Conservation (phyloP, 2,329 filamentous ascomycete species). For the Aureobasidium vineae region DNA sequence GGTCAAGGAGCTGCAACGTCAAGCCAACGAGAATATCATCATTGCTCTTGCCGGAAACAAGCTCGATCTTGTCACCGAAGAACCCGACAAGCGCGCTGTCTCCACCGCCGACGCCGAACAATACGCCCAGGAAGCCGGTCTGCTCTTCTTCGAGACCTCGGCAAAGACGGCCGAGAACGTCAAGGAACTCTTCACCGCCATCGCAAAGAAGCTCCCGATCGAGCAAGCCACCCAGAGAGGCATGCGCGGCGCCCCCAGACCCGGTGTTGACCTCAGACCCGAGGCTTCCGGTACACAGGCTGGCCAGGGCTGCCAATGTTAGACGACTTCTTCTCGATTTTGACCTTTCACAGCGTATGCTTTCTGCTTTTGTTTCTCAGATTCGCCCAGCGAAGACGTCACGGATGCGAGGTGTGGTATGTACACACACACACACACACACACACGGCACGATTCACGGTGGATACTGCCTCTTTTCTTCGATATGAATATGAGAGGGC, state of each 20-base stretch:
- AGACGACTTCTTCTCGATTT: conserved; percentile 34
- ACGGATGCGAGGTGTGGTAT: conserved; percentile 12
- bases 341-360: conserved; percentile 5
- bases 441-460: conserved; percentile 13
- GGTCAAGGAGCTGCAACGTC: conserved; percentile 98
- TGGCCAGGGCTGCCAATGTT: conserved; percentile 64
- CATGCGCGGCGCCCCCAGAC: conserved; percentile 61
- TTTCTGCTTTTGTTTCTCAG: conserved; percentile 12
- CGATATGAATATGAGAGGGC: conserved; percentile 24
- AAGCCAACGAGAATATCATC: conserved; percentile 99
- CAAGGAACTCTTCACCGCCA: conserved; percentile 90
- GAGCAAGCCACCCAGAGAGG: conserved; percentile 94
- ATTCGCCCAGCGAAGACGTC: conserved; percentile 15
- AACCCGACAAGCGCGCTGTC: conserved; percentile 94
- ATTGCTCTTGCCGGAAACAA: conserved; percentile 98
- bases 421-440: conserved; percentile 5
- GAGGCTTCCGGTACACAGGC: conserved; percentile 59
- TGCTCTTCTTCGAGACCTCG: conserved; percentile 98
- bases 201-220: conserved; percentile 94
- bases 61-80: conserved; percentile 89
- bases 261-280: conserved; percentile 66
- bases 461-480: conserved; percentile 24
- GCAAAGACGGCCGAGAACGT: conserved; percentile 98
- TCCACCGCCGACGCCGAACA: conserved; percentile 85
- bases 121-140: conserved; percentile 87